phyloP scores from a whole-genome alignment of 176 grass and related monocot species.

The Cymbopogon citratus region DNA sequence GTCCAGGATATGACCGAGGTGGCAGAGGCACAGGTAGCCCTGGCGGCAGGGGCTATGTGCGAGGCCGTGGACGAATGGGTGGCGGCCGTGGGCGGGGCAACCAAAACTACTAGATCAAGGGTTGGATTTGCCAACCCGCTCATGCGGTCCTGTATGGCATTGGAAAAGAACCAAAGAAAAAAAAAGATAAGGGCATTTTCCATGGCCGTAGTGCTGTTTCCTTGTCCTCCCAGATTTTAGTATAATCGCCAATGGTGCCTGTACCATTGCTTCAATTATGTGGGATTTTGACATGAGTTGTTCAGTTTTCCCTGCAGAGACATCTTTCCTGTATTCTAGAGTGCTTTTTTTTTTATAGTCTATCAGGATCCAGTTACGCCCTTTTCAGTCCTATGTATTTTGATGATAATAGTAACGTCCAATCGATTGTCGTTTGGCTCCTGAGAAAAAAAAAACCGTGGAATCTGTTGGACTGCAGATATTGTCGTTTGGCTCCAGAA shows the following conservation, averaged over 20 bases:
- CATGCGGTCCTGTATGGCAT: conserved; percentile 5
- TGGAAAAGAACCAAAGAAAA: background rate
- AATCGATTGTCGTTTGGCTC: too few species aligned
- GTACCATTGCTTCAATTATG: conserved; percentile 47
- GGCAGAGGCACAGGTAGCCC: conserved; percentile 45
- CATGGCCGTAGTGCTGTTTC: conserved; percentile 14
- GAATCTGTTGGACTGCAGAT: background rate
- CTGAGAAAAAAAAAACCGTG: background rate
- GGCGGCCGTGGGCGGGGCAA: conserved; percentile 49
- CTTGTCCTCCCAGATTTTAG: conserved; percentile 25
- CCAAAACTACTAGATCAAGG: conserved; percentile 44
- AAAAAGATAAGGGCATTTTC: background rate
- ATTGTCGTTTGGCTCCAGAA: background rate
- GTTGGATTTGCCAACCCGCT: conserved; percentile 13
- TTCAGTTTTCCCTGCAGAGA: conserved; percentile 24
- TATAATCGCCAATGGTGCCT: conserved; percentile 38
- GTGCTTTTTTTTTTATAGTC: conserved; percentile 43
- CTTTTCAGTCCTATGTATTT: background rate
- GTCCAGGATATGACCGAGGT: conserved; percentile 69
- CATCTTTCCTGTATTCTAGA: conserved; percentile 46
- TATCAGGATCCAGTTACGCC: background rate
- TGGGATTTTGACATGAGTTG: conserved; percentile 53
- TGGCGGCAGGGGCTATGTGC: conserved; percentile 56
- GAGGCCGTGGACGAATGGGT: conserved; percentile 70
- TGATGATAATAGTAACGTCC: background rate